Evolutionary conservation across 129 eudicot species (phyloP), one percentile per base, ranked within the genome.

Genomic region (Saussurea involucrata): DNA sequence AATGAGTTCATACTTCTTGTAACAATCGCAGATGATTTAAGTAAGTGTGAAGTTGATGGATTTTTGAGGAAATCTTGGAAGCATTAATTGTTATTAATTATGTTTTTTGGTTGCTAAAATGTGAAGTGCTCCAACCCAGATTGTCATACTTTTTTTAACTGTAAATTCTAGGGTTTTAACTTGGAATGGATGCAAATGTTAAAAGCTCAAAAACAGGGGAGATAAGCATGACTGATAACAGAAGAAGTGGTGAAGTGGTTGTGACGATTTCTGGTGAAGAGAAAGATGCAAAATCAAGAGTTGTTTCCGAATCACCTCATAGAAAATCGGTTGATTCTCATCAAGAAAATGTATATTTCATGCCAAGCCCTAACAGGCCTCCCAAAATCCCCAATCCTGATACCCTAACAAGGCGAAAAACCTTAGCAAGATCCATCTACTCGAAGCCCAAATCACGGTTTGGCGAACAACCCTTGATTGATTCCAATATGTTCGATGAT

Each of bases 391-490:
- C 98, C 78, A 76, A 82, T 65, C 70, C 78, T 0, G 88, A 86
- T 46, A 87, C 82, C 64, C 70, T 89, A 68, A 88, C 85, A 8
- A 63, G 92, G 21, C 82, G 93, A 63, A 90, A 85, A 79, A 76
- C 89, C 1, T 78, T 85, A 68, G 32, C 76, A 5, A 78, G 83
- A 40, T 85, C 96, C 2, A 49, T 82, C 13, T 82, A 80, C 84
- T 89, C 92, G 1, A 93, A 90, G 80, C 98, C 98, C 37, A 94
- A 89, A 37, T 91, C 97, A 7, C 85, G 98, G 75, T 90, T 94
- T 72, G 98, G 97, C 24, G 98, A 94, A 71, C 96, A 82, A 36
- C 69, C 95, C 44, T 70, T 83, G 25, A 73, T 89, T 33, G 97
- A 91, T 46, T 82, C 84, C 17, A 72, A 64, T 22, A 76, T 85